phyloP scores from a whole-genome alignment of 1,284 basidiomycete genomes.

The Ustilago shanxiensis region DNA sequence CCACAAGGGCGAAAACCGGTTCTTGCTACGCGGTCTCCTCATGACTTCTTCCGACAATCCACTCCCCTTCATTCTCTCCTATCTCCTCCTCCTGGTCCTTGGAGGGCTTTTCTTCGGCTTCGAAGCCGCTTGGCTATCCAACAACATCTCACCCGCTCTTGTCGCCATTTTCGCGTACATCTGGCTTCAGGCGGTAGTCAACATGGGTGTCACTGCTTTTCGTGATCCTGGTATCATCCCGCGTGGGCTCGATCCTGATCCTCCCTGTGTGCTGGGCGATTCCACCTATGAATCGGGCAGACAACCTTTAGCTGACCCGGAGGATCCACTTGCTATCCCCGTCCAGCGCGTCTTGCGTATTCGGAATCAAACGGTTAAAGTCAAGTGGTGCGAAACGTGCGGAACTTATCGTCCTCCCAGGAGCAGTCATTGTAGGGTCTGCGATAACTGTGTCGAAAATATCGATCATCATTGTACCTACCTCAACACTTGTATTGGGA shows the following conservation, averaged over 20 bases:
- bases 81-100: conserved; percentile 49
- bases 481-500: conserved; percentile 69
- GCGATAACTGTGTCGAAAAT: conserved; percentile 69
- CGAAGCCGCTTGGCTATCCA: conserved; percentile 56
- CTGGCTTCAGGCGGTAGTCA: conserved; percentile 50
- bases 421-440: conserved; percentile 67
- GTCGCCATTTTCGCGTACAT: conserved; percentile 60
- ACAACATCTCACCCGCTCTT: conserved; percentile 56
- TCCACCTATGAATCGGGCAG: conserved; percentile 19
- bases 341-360: conserved; percentile 48
- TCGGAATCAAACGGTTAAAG: conserved; percentile 36
- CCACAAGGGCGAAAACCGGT: conserved; percentile 57
- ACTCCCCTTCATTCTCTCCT: conserved; percentile 52
- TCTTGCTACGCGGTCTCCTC: conserved; percentile 56
- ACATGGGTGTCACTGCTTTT: conserved; percentile 64
- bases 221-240: conserved; percentile 68
- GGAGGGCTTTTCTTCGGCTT: conserved; percentile 64
- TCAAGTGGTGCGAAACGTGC: conserved; percentile 70
- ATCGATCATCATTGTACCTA: conserved; percentile 70
- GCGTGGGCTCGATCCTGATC: conserved; percentile 63
- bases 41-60: conserved; percentile 64
- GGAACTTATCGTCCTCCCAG: conserved; percentile 67
- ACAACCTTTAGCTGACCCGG: conserved; percentile 35
- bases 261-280: conserved; percentile 57
- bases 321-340: conserved; percentile 45